Conservation (phyloP, 2,329 filamentous ascomycete species). For the Ceratocystiopsis minuta region DNA sequence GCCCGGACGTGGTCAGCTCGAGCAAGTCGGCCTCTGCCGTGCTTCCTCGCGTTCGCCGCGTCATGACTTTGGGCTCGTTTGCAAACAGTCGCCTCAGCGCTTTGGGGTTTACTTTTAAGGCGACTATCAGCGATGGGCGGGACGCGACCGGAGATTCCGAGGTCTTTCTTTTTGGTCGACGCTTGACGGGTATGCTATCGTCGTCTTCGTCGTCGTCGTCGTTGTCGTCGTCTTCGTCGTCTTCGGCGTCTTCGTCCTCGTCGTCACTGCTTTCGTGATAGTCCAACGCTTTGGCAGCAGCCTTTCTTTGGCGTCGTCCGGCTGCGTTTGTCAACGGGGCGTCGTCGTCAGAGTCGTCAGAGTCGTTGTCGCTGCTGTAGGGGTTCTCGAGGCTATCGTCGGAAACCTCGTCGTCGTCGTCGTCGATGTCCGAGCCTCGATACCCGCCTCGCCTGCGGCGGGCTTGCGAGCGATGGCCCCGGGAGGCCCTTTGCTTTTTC, state of each 20-base stretch:
- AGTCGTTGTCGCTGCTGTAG: constrained; percentile 19
- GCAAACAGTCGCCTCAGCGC: constrained; percentile 5
- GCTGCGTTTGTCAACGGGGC: constrained; percentile 21
- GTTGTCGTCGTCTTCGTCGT: constrained; percentile 22
- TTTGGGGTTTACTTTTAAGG: too few species aligned
- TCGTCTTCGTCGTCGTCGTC: constrained; percentile 20
- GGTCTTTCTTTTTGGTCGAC: background rate
- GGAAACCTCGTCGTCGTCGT: constrained; percentile 37
- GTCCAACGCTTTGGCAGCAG: constrained; percentile 23
- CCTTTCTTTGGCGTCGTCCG: constrained; percentile 27
- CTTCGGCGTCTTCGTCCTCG: constrained; percentile 16
- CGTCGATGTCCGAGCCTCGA: constrained; percentile 42
- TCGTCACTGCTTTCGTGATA: constrained; percentile 28
- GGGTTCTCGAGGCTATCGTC: constrained; percentile 34
- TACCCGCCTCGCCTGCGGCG: constrained; percentile 18
- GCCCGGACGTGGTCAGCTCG: constrained; percentile 43
- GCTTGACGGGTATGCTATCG: constrained; percentile 2
- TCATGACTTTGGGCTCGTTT: constrained; percentile 13
- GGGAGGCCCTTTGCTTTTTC: constrained; percentile 18
- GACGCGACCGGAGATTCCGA: background rate
- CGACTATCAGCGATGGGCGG: constrained; percentile 12
- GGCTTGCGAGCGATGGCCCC: too few species aligned
- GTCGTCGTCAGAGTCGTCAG: constrained; percentile 20
- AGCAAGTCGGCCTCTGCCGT: constrained; percentile 37
- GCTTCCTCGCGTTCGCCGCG: constrained; percentile 33